These are phyloP conservation scores for Tilletia walkeri DNA, from an alignment of 1,284 basidiomycete species.

Conservation along the genomic window DNA sequence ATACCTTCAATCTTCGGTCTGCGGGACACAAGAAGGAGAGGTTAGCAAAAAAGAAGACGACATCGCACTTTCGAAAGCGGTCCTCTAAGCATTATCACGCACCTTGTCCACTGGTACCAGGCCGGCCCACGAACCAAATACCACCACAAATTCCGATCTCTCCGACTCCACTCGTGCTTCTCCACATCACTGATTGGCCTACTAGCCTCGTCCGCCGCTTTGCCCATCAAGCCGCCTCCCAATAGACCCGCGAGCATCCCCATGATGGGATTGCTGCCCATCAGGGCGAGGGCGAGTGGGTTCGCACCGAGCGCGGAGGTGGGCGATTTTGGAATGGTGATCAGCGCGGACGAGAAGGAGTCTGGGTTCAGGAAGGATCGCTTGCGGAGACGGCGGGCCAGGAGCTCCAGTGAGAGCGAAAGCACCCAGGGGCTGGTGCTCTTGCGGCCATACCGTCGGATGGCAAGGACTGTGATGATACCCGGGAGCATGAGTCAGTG, in stretches of 20 bases:
- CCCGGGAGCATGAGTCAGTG: too few species aligned
- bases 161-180: slow-evolving; percentile 69
- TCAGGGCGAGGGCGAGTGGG: slow-evolving; percentile 41
- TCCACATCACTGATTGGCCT: slow-evolving; percentile 55
- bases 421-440: slow-evolving; percentile 38
- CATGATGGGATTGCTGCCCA: slow-evolving; percentile 46
- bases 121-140: slow-evolving; percentile 83
- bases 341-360: slow-evolving; percentile 11
- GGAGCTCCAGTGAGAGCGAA: slow-evolving; percentile 41
- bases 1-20: slow-evolving; percentile 70
- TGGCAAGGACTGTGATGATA: slow-evolving; percentile 30
- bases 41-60: slow-evolving; percentile 17
- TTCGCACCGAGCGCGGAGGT: slow-evolving; percentile 26
- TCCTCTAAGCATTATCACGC: slow-evolving; percentile 34
- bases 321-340: neutral
- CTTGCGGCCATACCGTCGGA: slow-evolving; percentile 41
- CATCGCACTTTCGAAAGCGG: neutral
- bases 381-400: slow-evolving; percentile 38
- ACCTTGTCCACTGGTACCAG: slow-evolving; percentile 82
- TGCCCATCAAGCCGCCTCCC: slow-evolving; percentile 24
- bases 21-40: slow-evolving; percentile 19
- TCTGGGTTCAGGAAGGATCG: slow-evolving; percentile 29
- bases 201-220: slow-evolving; percentile 28
- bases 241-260: slow-evolving; percentile 38
- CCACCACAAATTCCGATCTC: slow-evolving; percentile 77